Evolutionary conservation across 176 grass and related monocot genomes (phyloP), one percentile per base, ranked within the genome.

Genomic region (Saccharum officinarum): DNA sequence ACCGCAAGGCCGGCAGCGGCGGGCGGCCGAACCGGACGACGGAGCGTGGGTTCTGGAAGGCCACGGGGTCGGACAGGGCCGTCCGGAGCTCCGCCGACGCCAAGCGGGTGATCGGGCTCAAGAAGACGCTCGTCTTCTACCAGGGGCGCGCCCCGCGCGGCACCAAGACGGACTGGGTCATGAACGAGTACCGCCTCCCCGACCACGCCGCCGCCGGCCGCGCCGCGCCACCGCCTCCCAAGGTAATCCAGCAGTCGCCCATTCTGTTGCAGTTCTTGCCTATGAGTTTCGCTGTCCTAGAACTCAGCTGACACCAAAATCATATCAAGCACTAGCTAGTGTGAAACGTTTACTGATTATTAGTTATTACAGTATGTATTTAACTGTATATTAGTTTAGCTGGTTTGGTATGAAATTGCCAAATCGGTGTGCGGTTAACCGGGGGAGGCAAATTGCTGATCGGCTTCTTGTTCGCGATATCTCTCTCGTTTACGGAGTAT

Each of bases 91-190:
- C 79, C 1, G 42, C 18, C 8, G 76, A 93, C 47, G 82, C 87
- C 5, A 98, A 88, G 69, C 91, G 80, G 33, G 80, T 95, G 33
- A 90, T 98, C 71, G 95, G 95, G 2, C 77, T 98, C 55, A 98
- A 93, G 87, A 98, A 98, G 92, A 98, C 95, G 64, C 80, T 98
- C 85, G 95, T 98, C 54, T 98, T 91, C 91, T 98, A 98, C 83
- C 57, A 77, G 67, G 95, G 95, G 0, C 89, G 95, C 72, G 95
- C 95, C 0, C 95, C 92, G 1, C 87, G 84, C 16, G 95, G 95
- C 17, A 88, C 76, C 49, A 95, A 84, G 85, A 97, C 95, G 0
- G 95, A 97, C 37, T 97, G 95, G 95, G 79, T 97, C 82, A 97
- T 97, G 95, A 97, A 95, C 87, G 95, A 97, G 85, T 97, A 97